Conservation (phyloP, 495 filamentous ascomycete genomes). For the Hyaloscypha hepaticicola region DNA sequence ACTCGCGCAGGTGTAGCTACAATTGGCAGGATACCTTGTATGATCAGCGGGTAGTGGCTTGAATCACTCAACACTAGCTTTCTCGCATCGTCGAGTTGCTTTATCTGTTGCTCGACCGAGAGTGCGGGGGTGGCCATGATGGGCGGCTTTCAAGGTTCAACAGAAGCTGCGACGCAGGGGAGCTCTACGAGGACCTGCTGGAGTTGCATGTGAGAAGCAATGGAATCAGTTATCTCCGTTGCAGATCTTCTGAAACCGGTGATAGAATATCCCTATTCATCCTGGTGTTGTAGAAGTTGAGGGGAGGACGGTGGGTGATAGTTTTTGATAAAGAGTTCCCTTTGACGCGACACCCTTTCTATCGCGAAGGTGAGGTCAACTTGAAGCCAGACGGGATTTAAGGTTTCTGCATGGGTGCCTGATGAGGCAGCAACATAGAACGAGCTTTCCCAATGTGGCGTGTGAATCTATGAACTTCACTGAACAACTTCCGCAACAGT, state of each 20-base stretch:
- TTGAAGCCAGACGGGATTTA: background rate
- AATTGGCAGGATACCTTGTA: conserved; percentile 86
- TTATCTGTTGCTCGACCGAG: conserved; percentile 69
- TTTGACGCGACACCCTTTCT: conserved; percentile 14
- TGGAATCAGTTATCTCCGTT: conserved; percentile 13
- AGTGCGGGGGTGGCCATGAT: conserved; percentile 46
- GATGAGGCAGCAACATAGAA: background rate
- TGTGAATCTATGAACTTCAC: background rate
- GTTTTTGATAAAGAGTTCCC: background rate
- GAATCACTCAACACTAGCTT: conserved; percentile 82
- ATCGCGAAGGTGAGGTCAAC: background rate
- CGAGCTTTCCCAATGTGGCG: background rate
- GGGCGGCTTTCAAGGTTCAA: conserved; percentile 16
- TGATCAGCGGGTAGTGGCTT: conserved; percentile 81
- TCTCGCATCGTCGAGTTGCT: conserved; percentile 82
- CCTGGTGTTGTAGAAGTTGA: background rate
- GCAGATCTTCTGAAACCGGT: conserved; percentile 6
- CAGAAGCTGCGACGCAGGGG: conserved; percentile 9
- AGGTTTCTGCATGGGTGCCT: background rate
- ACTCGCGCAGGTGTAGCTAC: conserved; percentile 70
- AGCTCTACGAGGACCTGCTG: conserved; percentile 21
- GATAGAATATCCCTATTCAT: conserved; percentile 6
- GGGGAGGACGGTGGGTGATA: background rate
- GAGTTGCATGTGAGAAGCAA: conserved; percentile 17
- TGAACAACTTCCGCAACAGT: background rate